These are phyloP conservation scores for Candida anutae DNA, from an alignment of 1,139 yeast genomes.

Conservation along the genomic window DNA sequence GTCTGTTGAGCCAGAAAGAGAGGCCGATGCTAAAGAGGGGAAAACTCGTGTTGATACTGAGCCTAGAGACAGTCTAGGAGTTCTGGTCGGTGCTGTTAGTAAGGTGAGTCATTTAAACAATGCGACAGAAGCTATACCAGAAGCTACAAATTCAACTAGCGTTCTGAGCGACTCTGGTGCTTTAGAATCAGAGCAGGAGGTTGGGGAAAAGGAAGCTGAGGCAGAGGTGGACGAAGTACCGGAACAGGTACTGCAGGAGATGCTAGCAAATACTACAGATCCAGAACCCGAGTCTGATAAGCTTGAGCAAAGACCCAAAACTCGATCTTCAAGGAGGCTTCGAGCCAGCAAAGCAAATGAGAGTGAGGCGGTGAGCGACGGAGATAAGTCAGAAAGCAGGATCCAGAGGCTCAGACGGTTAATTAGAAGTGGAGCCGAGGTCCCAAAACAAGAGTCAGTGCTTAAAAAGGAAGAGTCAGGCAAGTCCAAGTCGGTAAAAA, in stretches of 20 bases:
- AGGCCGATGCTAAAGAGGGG: not conserved
- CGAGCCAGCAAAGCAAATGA: too few species aligned
- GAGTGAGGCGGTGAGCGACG: conserved; percentile 1
- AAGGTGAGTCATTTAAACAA: too few species aligned
- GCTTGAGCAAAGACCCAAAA: too few species aligned
- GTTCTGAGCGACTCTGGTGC: too few species aligned
- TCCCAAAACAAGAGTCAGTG: not conserved
- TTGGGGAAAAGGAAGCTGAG: not conserved
- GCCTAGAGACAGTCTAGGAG: too few species aligned
- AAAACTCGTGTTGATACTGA: too few species aligned
- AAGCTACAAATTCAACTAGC: too few species aligned
- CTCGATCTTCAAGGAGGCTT: too few species aligned
- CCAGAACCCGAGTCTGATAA: too few species aligned
- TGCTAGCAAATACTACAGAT: not conserved
- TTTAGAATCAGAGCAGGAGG: too few species aligned
- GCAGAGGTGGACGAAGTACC: not conserved
- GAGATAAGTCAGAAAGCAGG: not conserved
- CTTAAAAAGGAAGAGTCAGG: not conserved
- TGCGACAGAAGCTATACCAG: too few species aligned
- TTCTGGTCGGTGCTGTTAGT: too few species aligned
- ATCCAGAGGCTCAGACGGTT: not conserved
- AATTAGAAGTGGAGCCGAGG: not conserved
- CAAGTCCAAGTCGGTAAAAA: not conserved
- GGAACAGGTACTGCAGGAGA: not conserved
- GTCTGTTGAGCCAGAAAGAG: conserved; percentile 2